These are phyloP conservation scores for Cladosporium phlei DNA, from an alignment of 2,329 filamentous ascomycete species.

Conservation along the genomic window DNA sequence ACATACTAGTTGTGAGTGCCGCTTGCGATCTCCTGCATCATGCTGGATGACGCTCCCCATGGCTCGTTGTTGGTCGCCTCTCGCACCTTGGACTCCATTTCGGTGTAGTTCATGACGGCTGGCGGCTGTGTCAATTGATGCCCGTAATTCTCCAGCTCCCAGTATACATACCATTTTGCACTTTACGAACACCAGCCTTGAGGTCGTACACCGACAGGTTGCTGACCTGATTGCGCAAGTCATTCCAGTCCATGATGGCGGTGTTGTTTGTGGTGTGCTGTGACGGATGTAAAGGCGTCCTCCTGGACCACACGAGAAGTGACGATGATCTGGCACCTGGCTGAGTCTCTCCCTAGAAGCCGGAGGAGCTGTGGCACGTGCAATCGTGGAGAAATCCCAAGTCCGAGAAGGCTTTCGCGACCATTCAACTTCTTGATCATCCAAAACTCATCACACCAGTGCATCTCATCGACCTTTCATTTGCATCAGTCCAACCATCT, in stretches of 20 bases:
- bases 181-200: constrained; percentile 90
- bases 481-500: background rate
- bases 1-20: constrained; percentile 95
- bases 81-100: constrained; percentile 82
- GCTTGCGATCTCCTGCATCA: constrained; percentile 98
- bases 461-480: background rate
- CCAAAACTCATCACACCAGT: background rate
- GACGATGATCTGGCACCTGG: constrained; percentile 1
- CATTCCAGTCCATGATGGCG: constrained; percentile 72
- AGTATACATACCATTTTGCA: constrained; percentile 79
- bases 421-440: background rate
- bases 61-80: constrained; percentile 99
- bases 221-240: constrained; percentile 78
- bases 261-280: constrained; percentile 25
- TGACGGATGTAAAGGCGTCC: background rate
- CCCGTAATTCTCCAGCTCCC: background rate
- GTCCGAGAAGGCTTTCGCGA: background rate
- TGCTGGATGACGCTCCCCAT: constrained; percentile 77
- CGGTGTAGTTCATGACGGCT: constrained; percentile 98
- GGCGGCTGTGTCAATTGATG: constrained; percentile 16
- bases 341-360: background rate
- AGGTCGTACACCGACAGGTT: constrained; percentile 92
- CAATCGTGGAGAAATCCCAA: background rate
- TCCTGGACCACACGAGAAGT: background rate
- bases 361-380: too few relatives aligned